Evolutionary conservation across 306 rosid species (phyloP).

Genomic region (Corylus avellana): DNA sequence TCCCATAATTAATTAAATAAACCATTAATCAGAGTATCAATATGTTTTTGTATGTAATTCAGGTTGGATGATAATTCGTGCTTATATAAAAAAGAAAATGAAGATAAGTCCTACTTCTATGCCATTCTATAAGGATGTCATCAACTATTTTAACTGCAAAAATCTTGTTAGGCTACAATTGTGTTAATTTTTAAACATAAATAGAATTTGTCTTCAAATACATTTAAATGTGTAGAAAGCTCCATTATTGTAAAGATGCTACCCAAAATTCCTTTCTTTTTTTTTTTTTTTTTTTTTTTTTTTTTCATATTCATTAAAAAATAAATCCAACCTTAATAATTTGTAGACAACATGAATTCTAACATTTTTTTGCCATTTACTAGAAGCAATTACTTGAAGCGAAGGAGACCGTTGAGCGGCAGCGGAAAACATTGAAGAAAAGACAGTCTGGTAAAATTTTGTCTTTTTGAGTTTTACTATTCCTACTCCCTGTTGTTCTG

Average conservation of each 20-base stretch:
- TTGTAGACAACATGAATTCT: conserved; percentile 9
- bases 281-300: conserved; percentile 15
- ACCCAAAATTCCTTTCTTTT: background rate
- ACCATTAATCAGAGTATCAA: background rate
- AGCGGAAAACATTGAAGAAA: conserved; percentile 89
- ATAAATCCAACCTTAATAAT: conserved; percentile 15
- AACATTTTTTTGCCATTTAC: conserved; percentile 17
- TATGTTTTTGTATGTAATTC: background rate
- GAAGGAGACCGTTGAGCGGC: conserved; percentile 90
- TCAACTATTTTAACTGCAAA: background rate
- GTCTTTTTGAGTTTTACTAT: background rate
- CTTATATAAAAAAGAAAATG: background rate
- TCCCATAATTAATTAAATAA: background rate
- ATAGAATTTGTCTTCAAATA: background rate
- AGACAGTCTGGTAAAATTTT: conserved; percentile 65
- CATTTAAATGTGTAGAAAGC: background rate
- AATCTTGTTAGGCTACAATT: background rate
- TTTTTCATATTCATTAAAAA: background rate
- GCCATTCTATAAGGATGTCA: background rate
- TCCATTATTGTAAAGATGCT: conserved; percentile 5
- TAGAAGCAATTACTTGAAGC: conserved; percentile 87
- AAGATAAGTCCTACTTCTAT: background rate
- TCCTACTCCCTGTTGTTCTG: conserved; percentile 6
- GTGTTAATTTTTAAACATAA: background rate
- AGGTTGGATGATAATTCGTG: background rate